Percentiles rank a stretch among this genome's conserved stretches.
Conservation (phyloP, 306 rosid genomes). For the Cicer bijugum region DNA sequence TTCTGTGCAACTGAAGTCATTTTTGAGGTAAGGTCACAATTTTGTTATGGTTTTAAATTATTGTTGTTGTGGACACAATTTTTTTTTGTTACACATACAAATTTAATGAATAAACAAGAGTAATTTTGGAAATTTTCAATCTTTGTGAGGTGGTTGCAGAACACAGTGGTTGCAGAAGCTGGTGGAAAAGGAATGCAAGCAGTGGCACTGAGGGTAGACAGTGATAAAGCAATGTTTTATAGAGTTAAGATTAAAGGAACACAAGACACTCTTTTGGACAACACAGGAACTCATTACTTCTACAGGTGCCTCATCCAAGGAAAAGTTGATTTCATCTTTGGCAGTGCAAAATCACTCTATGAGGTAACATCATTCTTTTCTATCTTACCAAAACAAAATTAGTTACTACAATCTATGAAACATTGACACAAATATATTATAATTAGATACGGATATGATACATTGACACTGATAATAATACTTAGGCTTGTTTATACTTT, state of each 20-base stretch:
- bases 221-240: conserved; percentile 81
- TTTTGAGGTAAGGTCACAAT: conserved; percentile 60
- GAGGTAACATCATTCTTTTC: conserved; percentile 50
- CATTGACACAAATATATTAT: not conserved
- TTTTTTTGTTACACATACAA: not conserved
- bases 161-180: conserved; percentile 69
- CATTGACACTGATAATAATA: too few relatives aligned
- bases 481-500: not conserved
- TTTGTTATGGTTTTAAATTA: not conserved
- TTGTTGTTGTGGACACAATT: not conserved
- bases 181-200: conserved; percentile 85
- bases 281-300: conserved; percentile 73
- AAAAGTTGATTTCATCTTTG: conserved; percentile 79
- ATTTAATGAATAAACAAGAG: not conserved
- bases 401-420: not conserved
- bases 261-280: conserved; percentile 89
- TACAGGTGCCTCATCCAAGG: conserved; percentile 71
- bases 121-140: not conserved
- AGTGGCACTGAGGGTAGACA: conserved; percentile 79
- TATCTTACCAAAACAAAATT: not conserved
- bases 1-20: conserved; percentile 82
- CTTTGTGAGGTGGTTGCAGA: conserved; percentile 52
- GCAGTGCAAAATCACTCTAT: conserved; percentile 75
- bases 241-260: conserved; percentile 66
- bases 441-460: too few relatives aligned